phyloP scores from a whole-genome alignment of 306 rosid genomes.

The Biancaea sappan region DNA sequence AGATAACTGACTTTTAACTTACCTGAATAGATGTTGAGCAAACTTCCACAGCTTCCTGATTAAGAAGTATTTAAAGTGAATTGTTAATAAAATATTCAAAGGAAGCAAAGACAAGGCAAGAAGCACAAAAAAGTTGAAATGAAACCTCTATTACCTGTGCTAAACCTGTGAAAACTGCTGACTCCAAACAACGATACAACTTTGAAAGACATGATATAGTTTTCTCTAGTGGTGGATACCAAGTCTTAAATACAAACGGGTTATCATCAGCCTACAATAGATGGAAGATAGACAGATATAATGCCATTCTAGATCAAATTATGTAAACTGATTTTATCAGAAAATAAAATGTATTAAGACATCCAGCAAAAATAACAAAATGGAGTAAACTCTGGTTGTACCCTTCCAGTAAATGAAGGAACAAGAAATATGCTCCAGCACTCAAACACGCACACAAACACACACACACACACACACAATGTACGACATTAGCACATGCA shows the following conservation, averaged over 20 bases:
- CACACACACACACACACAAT: background rate
- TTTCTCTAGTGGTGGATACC: conserved; percentile 97
- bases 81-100: conserved; percentile 29
- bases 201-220: conserved; percentile 92
- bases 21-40: conserved; percentile 92
- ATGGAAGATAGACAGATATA: conserved; percentile 1
- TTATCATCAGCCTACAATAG: conserved; percentile 70
- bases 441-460: background rate
- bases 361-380: conserved; percentile 27
- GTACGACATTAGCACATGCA: background rate
- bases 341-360: conserved; percentile 13
- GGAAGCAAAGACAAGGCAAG: conserved; percentile 11
- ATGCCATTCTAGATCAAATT: conserved; percentile 21
- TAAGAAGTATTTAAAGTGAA: conserved; percentile 25
- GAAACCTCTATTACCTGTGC: conserved; percentile 76
- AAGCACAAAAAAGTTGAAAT: conserved; percentile 18
- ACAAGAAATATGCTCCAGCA: conserved; percentile 21
- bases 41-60: conserved; percentile 96
- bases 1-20: conserved; percentile 16
- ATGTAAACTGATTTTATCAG: background rate
- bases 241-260: conserved; percentile 68
- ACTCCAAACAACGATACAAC: conserved; percentile 90
- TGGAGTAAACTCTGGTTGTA: conserved; percentile 9
- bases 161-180: conserved; percentile 91
- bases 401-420: conserved; percentile 1